Evolutionary conservation across 495 filamentous ascomycete genomes (phyloP).

Genomic region (Pyrenula aspistea): DNA sequence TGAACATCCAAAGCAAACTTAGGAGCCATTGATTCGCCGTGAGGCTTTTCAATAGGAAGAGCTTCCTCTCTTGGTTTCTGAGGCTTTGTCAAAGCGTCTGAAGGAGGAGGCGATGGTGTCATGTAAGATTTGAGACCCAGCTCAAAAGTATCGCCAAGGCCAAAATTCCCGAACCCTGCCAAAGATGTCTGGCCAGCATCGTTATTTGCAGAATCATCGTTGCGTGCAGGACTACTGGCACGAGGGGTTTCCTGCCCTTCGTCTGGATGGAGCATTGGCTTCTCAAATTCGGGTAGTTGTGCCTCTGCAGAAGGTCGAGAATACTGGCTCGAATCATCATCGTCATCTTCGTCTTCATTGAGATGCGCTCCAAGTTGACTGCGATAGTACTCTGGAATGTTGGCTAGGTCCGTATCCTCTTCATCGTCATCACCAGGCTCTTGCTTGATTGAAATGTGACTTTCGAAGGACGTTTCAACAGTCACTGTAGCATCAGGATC

Average conservation of each 20-base stretch:
- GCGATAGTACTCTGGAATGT: conserved; percentile 44
- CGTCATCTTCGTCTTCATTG: conserved; percentile 18
- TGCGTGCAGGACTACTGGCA: conserved; percentile 10
- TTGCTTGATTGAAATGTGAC: conserved; percentile 56
- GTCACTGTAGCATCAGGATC: conserved; percentile 40
- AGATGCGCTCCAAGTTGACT: conserved; percentile 18
- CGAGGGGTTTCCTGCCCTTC: conserved; percentile 24
- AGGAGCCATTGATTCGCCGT: too few relatives aligned
- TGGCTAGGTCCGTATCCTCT: conserved; percentile 52
- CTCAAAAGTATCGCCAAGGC: conserved; percentile 33
- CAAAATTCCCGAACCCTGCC: conserved; percentile 33
- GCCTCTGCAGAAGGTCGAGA: conserved; percentile 28
- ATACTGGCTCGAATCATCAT: conserved; percentile 38
- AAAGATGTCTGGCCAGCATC: conserved; percentile 20
- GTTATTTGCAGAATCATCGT: conserved; percentile 9
- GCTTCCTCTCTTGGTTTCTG: conserved; percentile 15
- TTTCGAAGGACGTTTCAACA: conserved; percentile 40
- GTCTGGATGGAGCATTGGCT: conserved; percentile 2
- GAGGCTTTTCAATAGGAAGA: background rate
- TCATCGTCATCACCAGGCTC: conserved; percentile 46
- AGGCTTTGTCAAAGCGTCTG: background rate
- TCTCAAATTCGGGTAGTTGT: conserved; percentile 2
- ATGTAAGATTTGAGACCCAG: conserved; percentile 39
- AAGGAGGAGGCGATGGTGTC: conserved; percentile 33
- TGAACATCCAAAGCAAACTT: too few relatives aligned